phyloP scores from a whole-genome alignment of 768 basidiomycete genomes.

The Termitomyces heimii region DNA sequence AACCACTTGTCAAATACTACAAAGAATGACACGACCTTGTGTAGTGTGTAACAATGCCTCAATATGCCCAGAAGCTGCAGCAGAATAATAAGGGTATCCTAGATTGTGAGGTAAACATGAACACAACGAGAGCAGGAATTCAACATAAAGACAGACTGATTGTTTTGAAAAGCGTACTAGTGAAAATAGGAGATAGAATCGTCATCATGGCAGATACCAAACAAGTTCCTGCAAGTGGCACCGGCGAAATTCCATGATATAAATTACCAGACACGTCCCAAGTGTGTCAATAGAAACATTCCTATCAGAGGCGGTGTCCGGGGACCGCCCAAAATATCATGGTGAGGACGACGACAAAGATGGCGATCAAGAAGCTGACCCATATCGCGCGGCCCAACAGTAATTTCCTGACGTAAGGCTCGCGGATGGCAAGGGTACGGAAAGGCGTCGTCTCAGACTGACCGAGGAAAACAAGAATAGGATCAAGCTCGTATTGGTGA shows the following conservation, averaged over 20 bases:
- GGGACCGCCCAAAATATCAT: conserved; percentile 96
- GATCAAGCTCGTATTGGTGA: conserved; percentile 96
- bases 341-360: conserved; percentile 74
- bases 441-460: conserved; percentile 97
- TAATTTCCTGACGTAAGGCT: conserved; percentile 91
- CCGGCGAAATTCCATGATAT: conserved; percentile 7
- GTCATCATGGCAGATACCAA: conserved; percentile 8
- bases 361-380: conserved; percentile 77
- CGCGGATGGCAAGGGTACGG: conserved; percentile 85
- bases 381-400: conserved; percentile 87
- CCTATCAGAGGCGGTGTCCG: conserved; percentile 71
- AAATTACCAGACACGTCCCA: conserved; percentile 4
- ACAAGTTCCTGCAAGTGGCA: conserved; percentile 8
- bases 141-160: conserved; percentile 13
- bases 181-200: conserved; percentile 7
- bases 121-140: conserved; percentile 26
- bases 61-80: conserved; percentile 11
- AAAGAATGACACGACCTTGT: conserved; percentile 5
- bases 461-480: conserved; percentile 87
- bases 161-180: conserved; percentile 10
- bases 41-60: conserved; percentile 8
- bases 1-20: not conserved
- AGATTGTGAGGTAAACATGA: conserved; percentile 15
- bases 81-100: conserved; percentile 15
- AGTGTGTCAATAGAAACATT: conserved; percentile 23